These are phyloP conservation scores for Penicillium lagena DNA, from an alignment of 495 filamentous ascomycete species.

Conservation along the genomic window DNA sequence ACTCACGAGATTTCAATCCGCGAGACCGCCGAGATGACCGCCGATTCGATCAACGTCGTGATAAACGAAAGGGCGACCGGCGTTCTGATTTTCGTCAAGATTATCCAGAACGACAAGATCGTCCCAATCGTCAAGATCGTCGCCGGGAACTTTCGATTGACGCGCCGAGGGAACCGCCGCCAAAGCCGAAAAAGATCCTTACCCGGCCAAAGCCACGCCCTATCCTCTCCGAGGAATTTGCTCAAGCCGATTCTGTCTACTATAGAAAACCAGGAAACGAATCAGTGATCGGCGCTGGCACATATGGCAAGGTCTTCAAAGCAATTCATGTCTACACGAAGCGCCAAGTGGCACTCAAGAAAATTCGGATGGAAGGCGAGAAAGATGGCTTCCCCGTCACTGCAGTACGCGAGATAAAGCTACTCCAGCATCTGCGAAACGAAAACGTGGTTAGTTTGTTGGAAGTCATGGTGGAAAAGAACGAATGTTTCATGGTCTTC, in stretches of 20 bases:
- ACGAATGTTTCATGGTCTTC: conserved; percentile 99
- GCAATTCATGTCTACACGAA: conserved; percentile 93
- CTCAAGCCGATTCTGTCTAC: conserved; percentile 77
- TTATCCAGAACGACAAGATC: too few relatives aligned
- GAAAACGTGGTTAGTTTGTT: conserved; percentile 73
- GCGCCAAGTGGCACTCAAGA: conserved; percentile 85
- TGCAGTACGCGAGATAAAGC: conserved; percentile 91
- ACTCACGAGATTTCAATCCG: conserved; percentile 42
- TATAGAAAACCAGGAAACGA: conserved; percentile 90
- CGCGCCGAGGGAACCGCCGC: conserved; percentile 21
- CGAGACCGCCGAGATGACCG: conserved; percentile 43
- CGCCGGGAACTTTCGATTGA: conserved; percentile 31
- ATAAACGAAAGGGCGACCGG: conserved; percentile 28
- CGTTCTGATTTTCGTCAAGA: conserved; percentile 33
- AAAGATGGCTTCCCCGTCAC: conserved; percentile 97
- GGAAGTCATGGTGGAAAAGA: conserved; percentile 97
- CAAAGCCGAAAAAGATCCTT: conserved; percentile 62
- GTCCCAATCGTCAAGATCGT: conserved; percentile 25
- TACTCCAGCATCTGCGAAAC: conserved; percentile 90
- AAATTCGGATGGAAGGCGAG: conserved; percentile 93
- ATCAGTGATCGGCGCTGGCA: conserved; percentile 88
- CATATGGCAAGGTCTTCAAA: conserved; percentile 97
- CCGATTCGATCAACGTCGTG: conserved; percentile 32
- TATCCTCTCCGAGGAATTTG: conserved; percentile 61
- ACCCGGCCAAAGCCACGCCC: conserved; percentile 68